Evolutionary conservation across 441 rosid species (phyloP).

Genomic region (Omphalea diandra): DNA sequence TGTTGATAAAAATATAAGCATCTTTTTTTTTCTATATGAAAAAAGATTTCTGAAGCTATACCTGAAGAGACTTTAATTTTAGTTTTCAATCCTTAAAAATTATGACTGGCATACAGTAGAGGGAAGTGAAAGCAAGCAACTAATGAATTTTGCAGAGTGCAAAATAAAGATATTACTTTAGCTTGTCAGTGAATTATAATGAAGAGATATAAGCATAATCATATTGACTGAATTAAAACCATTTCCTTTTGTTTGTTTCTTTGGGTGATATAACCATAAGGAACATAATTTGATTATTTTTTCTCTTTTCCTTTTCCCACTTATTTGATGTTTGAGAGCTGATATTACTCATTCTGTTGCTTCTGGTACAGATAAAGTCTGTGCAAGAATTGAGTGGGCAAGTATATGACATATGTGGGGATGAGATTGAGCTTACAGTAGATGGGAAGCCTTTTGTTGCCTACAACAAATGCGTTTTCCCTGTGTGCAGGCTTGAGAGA

Average conservation of each 20-base stretch:
- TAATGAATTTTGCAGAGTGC: background rate
- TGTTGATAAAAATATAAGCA: background rate
- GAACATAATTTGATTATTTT: background rate
- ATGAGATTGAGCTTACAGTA: conserved; percentile 65
- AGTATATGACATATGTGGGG: conserved; percentile 84
- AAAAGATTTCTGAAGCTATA: background rate
- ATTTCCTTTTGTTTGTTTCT: background rate
- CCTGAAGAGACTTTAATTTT: background rate
- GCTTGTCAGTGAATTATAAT: background rate
- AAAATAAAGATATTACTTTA: background rate
- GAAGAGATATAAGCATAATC: background rate
- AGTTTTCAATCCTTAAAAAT: background rate
- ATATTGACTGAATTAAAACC: background rate
- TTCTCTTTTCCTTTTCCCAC: background rate
- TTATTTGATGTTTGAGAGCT: conserved; percentile 14
- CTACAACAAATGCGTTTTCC: conserved; percentile 94
- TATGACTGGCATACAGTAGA: background rate
- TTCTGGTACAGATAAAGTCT: conserved; percentile 39
- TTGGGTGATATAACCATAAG: background rate
- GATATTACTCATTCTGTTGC: conserved; percentile 13
- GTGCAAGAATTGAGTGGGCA: conserved; percentile 73
- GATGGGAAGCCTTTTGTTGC: conserved; percentile 85
- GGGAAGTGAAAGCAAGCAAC: background rate
- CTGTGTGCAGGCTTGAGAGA: conserved; percentile 81
- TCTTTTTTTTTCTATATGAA: background rate